Evolutionary conservation across 371 early-diverging fungal genomes (phyloP), one percentile per base, ranked within the genome.

Genomic region (Rhizopus sp.): DNA sequence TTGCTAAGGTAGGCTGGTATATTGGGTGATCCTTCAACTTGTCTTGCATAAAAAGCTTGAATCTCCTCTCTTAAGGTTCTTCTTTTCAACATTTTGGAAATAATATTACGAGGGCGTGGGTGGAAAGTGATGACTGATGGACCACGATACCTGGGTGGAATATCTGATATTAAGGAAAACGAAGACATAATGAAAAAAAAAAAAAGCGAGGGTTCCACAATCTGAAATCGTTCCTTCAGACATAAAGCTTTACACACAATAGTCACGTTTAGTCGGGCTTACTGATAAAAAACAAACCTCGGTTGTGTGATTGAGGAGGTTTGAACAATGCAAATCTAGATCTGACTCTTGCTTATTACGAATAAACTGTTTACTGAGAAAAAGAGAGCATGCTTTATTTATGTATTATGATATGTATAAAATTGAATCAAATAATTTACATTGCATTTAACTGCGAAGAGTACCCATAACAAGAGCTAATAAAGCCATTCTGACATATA

Each of bases 401-500:
- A 23, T 23, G 23, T 23, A 23, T 23, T 23, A 23, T 23, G 2
- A 23, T 23, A 23, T 23, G 23, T 23, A 23, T 23, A 23, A 23
- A 23, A 23, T 23, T 23, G 23, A 23, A 23, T 23, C 23, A 23
- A 23, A 23, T 23, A 23, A 23, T 23, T 23, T 23, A 23, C 23
- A 12, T 10, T 30, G 9, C 30, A 5, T 41, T 61, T 66, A 66
- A 46, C 60, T 50, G 13, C 77, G 73, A 13, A 65, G 59, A 59
- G 73, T 75, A 32, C 86, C 83, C 57, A 88, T 66, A 10, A 93
- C 89, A 38, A 96, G 79, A 40, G 96, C 92, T 56, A 98, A 73
- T 42, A 98, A 77, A 7, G 98, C 97, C 98, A 97, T 97, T 59
- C 98, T 84, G 35, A 97, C 97, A 76, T 90, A 97, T 69, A 98